Percentiles rank a stretch among this genome's conserved stretches.
These are phyloP conservation scores for Coemansia sp. DNA, from an alignment of 192 early-diverging fungal species.

Conservation along the genomic window DNA sequence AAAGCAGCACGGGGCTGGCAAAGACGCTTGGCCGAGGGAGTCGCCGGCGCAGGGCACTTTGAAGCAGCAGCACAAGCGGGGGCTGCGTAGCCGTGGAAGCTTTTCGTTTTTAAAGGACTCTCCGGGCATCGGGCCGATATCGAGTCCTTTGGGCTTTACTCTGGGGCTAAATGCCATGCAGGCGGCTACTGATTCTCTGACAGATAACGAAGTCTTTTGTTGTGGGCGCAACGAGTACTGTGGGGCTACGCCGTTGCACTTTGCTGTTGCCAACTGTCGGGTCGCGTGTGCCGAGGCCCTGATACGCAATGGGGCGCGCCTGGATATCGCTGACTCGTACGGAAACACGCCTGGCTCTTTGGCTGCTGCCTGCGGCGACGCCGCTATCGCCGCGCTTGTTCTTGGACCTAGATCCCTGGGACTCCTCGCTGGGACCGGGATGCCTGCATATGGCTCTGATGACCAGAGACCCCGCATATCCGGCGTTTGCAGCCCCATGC, in stretches of 20 bases:
- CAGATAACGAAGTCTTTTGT: conserved; percentile 2
- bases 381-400: conserved; percentile 4
- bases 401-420: background rate
- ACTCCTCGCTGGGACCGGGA: background rate
- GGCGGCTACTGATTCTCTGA: conserved; percentile 3
- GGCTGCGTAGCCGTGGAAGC: conserved; percentile 28
- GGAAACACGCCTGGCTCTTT: conserved; percentile 45
- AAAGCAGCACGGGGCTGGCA: background rate
- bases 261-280: conserved; percentile 76
- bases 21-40: background rate
- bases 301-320: conserved; percentile 58
- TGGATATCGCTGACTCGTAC: conserved; percentile 58
- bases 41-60: background rate
- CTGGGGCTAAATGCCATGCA: conserved; percentile 38
- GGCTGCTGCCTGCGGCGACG: conserved; percentile 31
- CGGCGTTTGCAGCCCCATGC: no score
- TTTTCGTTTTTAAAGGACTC: conserved; percentile 30
- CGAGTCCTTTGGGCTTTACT: conserved; percentile 28
- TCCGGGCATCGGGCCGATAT: conserved; percentile 28
- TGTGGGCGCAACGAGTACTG: conserved; percentile 17
- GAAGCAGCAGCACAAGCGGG: conserved; percentile 13
- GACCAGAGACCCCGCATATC: background rate
- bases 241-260: conserved; percentile 78
- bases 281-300: conserved; percentile 59
- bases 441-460: background rate